phyloP scores from a whole-genome alignment of 441 rosid genomes.

The Populus tomentosa region DNA sequence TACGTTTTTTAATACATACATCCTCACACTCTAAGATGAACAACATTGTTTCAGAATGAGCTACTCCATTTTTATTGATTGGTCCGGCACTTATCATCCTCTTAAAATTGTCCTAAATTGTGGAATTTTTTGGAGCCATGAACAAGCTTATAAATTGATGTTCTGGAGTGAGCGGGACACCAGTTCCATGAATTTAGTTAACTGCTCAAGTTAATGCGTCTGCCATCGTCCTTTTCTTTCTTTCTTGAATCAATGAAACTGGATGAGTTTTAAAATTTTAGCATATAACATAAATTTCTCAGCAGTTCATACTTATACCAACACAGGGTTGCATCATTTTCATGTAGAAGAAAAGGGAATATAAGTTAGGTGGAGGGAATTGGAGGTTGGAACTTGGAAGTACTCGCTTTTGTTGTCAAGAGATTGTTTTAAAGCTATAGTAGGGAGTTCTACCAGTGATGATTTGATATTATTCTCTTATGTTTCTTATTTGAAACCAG shows the following conservation, averaged over 20 bases:
- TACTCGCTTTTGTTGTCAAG: too few relatives aligned
- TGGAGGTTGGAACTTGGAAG: too few relatives aligned
- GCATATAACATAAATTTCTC: too few relatives aligned
- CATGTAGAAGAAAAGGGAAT: neutral
- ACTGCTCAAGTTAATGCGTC: neutral
- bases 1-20: too few relatives aligned
- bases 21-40: too few relatives aligned
- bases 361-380: too few relatives aligned
- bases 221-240: neutral
- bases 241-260: neutral
- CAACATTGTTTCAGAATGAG: too few relatives aligned
- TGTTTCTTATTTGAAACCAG: neutral
- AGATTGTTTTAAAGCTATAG: too few relatives aligned
- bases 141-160: neutral
- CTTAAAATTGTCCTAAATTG: neutral
- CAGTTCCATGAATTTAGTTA: neutral
- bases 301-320: too few relatives aligned
- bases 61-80: too few relatives aligned
- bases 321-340: neutral
- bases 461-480: neutral
- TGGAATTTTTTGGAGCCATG: constrained; percentile 1
- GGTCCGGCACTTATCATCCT: too few relatives aligned
- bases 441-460: neutral
- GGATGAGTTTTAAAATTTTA: neutral
- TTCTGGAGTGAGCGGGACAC: neutral